phyloP scores from a whole-genome alignment of 192 early-diverging fungal species.

The Chytriomyces hyalinus region DNA sequence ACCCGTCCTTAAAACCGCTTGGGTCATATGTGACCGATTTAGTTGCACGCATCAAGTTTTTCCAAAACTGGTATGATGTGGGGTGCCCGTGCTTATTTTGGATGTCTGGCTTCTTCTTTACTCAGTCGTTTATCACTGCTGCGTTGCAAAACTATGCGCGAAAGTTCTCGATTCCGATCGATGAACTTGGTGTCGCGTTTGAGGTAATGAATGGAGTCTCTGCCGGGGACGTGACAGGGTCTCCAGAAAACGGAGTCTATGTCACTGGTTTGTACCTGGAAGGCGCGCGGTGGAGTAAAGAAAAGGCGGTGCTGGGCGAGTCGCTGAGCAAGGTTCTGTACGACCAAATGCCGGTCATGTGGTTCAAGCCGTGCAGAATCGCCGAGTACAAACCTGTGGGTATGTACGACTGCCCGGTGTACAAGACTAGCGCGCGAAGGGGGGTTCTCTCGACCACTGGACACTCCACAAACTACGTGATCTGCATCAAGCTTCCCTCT shows the following conservation, averaged over 20 bases:
- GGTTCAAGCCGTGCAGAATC: conserved; percentile 63
- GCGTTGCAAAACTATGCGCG: conserved; percentile 69
- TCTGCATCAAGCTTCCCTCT: conserved; percentile 59
- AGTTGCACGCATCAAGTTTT: conserved; percentile 59
- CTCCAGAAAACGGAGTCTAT: conserved; percentile 60
- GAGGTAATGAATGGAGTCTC: conserved; percentile 48
- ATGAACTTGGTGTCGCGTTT: conserved; percentile 63
- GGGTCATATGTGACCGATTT: conserved; percentile 63
- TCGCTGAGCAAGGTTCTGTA: conserved; percentile 64
- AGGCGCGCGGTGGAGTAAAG: conserved; percentile 61
- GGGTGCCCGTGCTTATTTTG: conserved; percentile 64
- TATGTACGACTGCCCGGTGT: conserved; percentile 65
- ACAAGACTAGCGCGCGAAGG: conserved; percentile 67
- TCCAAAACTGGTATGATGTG: conserved; percentile 62
- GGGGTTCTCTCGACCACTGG: conserved; percentile 68
- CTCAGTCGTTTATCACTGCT: conserved; percentile 71
- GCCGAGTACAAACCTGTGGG: conserved; percentile 40
- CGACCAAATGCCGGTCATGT: conserved; percentile 65
- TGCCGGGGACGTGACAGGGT: conserved; percentile 10
- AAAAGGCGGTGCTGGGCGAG: conserved; percentile 54
- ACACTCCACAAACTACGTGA: conserved; percentile 71
- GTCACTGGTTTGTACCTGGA: conserved; percentile 63
- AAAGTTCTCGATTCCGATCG: conserved; percentile 65
- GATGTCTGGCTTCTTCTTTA: conserved; percentile 74
- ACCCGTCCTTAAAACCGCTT: conserved; percentile 67